A percentile compares a stretch with the other conserved stretches of the same genome.
phyloP scores from a whole-genome alignment of 163 green algal species.

The Scenedesmus sp. region DNA sequence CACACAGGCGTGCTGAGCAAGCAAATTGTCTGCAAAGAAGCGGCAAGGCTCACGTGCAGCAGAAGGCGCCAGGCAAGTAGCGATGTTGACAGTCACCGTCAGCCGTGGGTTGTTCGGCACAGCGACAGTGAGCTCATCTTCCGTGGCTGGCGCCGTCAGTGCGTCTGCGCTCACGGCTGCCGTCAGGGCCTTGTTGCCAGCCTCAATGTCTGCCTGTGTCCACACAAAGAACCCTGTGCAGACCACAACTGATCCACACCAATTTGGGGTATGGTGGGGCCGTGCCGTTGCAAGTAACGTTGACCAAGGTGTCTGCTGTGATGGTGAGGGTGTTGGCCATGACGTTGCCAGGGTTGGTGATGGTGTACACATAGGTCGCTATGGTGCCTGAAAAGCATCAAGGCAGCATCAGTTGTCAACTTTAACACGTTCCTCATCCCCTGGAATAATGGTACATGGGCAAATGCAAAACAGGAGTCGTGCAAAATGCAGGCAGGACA shows the following conservation, averaged over 20 bases:
- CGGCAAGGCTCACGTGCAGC: background rate
- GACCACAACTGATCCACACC: background rate
- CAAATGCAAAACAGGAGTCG: too few species aligned
- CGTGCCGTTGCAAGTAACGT: background rate
- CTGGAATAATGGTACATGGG: too few species aligned
- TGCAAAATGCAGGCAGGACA: too few species aligned
- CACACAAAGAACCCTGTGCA: background rate
- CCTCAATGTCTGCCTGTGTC: background rate
- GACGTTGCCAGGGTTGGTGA: constrained; percentile 13
- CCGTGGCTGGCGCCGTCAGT: background rate
- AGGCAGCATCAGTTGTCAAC: background rate
- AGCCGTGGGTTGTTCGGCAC: background rate
- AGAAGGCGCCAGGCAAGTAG: background rate
- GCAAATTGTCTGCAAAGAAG: background rate
- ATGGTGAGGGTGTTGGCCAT: background rate
- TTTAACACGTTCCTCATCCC: too few species aligned
- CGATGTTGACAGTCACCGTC: background rate
- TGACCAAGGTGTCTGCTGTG: background rate
- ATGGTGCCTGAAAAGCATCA: background rate
- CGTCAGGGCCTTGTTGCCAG: background rate
- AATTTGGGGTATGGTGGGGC: background rate
- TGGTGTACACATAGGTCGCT: background rate
- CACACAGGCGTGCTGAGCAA: background rate
- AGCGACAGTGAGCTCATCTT: background rate
- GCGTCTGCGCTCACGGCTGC: background rate